Conservation (phyloP, 257 asterid species). For the Vinca minor region DNA sequence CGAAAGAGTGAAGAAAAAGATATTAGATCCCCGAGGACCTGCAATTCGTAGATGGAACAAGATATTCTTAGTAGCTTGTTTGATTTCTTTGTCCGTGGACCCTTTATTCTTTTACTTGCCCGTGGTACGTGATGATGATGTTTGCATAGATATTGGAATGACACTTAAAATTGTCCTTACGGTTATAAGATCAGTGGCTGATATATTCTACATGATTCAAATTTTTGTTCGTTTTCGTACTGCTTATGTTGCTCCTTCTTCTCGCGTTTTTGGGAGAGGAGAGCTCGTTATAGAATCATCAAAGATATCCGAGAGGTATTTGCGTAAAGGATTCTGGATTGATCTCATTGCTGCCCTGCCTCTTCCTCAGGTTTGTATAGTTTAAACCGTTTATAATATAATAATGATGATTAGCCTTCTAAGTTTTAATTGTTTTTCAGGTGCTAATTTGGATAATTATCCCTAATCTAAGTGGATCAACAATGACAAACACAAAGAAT, state of each 20-base stretch:
- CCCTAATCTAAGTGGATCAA: conserved; percentile 64
- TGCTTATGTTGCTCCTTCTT: conserved; percentile 94
- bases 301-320: conserved; percentile 55
- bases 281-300: conserved; percentile 86
- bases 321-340: conserved; percentile 54
- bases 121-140: conserved; percentile 29
- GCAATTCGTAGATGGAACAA: conserved; percentile 77
- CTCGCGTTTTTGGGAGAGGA: conserved; percentile 96
- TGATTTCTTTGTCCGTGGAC: conserved; percentile 79
- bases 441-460: conserved; percentile 64
- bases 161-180: conserved; percentile 60
- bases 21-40: conserved; percentile 87
- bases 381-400: neutral
- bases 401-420: neutral
- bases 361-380: conserved; percentile 77
- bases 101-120: conserved; percentile 92
- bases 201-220: conserved; percentile 62
- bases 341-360: conserved; percentile 77
- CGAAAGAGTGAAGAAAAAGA: conserved; percentile 59
- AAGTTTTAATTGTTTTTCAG: conserved; percentile 27
- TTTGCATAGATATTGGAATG: conserved; percentile 65
- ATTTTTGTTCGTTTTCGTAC: conserved; percentile 64
- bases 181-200: conserved; percentile 62
- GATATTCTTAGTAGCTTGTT: conserved; percentile 73
- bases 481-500: conserved; percentile 78